Evolutionary conservation across 2,329 filamentous ascomycete species (phyloP).

Genomic region (Xylaria hypoxylon): DNA sequence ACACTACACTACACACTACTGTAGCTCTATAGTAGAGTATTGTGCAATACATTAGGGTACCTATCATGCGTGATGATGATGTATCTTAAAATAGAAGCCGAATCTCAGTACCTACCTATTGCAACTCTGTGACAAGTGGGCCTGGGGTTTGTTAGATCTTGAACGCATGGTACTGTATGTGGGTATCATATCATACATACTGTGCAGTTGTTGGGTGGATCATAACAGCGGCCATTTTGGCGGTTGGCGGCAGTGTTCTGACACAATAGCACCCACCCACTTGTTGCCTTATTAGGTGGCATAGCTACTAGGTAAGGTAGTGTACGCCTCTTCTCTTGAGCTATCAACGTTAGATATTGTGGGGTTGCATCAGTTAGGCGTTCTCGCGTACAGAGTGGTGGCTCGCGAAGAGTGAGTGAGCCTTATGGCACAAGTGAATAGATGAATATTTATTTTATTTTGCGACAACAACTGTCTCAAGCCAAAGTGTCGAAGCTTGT

Average conservation of each 20-base stretch:
- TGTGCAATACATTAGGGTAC: neutral
- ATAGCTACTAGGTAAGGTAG: constrained; percentile 1
- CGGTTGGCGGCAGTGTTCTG: constrained; percentile 20
- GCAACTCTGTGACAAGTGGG: constrained; percentile 26
- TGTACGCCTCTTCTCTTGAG: neutral
- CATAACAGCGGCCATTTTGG: constrained; percentile 2
- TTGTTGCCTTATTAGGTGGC: constrained; percentile 3
- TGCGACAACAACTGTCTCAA: constrained; percentile 4
- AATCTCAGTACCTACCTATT: constrained; percentile 19
- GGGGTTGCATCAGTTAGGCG: constrained; percentile 32
- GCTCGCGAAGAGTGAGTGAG: constrained; percentile 25
- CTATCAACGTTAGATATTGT: constrained; percentile 24
- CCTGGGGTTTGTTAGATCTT: constrained; percentile 34
- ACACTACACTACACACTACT: too few relatives aligned
- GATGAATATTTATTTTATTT: neutral
- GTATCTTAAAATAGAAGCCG: constrained; percentile 34
- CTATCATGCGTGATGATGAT: constrained; percentile 27
- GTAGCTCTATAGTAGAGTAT: too few relatives aligned
- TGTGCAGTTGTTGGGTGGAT: constrained; percentile 9
- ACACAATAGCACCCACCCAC: constrained; percentile 5
- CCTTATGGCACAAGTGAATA: constrained; percentile 11
- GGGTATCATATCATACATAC: constrained; percentile 9
- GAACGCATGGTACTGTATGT: constrained; percentile 14
- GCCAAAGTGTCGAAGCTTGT: neutral
- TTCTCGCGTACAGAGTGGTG: constrained; percentile 20